A percentile compares a stretch with the other conserved stretches of the same genome.
phyloP scores from a whole-genome alignment of 2,329 filamentous ascomycete species.

The Penicillium sp. region DNA sequence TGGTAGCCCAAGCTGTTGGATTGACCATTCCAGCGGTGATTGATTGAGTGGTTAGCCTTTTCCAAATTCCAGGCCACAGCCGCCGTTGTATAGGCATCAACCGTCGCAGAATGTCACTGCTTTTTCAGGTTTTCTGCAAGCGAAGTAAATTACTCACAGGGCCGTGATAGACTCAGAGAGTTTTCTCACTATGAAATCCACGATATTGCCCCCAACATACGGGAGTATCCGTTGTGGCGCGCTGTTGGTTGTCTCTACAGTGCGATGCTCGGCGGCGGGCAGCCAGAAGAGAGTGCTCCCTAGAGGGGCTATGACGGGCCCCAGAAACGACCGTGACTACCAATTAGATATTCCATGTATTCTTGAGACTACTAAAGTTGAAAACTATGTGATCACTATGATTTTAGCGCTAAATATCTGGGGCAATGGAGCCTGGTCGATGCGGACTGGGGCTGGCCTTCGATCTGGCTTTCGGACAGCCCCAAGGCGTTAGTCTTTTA shows the following conservation, averaged over 20 bases:
- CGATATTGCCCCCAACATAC: not conserved
- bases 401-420: conserved; percentile 41
- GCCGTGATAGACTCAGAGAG: not conserved
- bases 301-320: not conserved
- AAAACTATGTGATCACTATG: conserved; percentile 31
- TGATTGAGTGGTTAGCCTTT: conserved; percentile 30
- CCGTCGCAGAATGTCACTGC: conserved; percentile 12
- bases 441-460: conserved; percentile 40
- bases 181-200: not conserved
- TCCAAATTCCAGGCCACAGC: conserved; percentile 23
- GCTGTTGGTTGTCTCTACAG: not conserved
- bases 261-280: not conserved
- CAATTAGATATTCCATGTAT: conserved; percentile 33
- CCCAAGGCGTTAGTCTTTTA: conserved; percentile 27
- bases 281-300: not conserved
- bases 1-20: conserved; percentile 31
- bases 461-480: conserved; percentile 33
- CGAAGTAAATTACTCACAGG: not conserved
- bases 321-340: conserved; percentile 6
- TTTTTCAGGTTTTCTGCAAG: not conserved
- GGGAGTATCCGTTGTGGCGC: not conserved
- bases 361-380: conserved; percentile 21
- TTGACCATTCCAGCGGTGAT: conserved; percentile 29
- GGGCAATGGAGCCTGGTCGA: conserved; percentile 27
- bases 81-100: conserved; percentile 25